Evolutionary conservation across 106 monocot species (phyloP).

Genomic region (Dioscorea zingiberensis): DNA sequence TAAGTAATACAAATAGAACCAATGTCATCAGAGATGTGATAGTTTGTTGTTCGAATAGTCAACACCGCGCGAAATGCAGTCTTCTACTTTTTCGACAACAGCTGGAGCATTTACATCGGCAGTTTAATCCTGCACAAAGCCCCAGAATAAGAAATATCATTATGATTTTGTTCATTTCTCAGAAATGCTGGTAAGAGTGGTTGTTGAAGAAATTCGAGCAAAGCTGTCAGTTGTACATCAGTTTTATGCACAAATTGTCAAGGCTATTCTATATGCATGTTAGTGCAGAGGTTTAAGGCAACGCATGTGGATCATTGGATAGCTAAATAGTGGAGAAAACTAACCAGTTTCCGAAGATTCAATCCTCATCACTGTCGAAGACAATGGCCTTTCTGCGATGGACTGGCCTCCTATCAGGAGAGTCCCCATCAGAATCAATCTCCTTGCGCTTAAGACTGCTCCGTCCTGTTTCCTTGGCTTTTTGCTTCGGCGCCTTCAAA

Average conservation of each 20-base stretch:
- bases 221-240: no score
- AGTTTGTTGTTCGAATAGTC: no score
- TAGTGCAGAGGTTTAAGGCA: not conserved
- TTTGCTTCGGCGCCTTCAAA: slow-evolving; percentile 51
- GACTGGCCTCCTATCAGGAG: slow-evolving; percentile 55
- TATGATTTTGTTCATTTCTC: no score
- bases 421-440: slow-evolving; percentile 70
- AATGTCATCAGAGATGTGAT: not conserved
- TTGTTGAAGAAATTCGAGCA: no score
- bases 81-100: not conserved
- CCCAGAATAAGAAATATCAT: not conserved
- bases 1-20: no score
- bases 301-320: not conserved
- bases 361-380: slow-evolving; percentile 89
- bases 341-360: not conserved
- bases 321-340: not conserved
- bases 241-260: not conserved
- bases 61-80: not conserved
- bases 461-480: slow-evolving; percentile 27
- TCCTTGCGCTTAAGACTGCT: slow-evolving; percentile 67
- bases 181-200: no score
- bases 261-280: not conserved
- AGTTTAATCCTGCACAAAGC: not conserved
- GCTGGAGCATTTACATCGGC: not conserved
- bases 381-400: slow-evolving; percentile 77